Evolutionary conservation across 225 moss, liverwort and hornwort genomes (phyloP), one percentile per base, ranked within the genome.

Genomic region (Climacium dendroides): DNA sequence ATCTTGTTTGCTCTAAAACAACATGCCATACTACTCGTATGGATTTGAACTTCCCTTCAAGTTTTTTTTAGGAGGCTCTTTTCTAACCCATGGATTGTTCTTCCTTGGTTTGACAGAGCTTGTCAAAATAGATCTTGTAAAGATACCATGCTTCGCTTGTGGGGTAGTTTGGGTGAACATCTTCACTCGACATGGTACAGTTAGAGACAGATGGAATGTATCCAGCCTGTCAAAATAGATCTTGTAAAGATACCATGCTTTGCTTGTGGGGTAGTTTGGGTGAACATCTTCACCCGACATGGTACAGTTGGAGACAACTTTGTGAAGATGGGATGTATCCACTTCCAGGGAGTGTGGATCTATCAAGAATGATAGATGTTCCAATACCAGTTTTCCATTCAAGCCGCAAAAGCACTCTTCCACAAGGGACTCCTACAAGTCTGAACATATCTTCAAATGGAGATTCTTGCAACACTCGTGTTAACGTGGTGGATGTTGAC

Each of bases 361-460:
- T 66, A 11, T 87, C 86, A 71, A 87, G 73, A 69, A 79, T 71
- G 85, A 76, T 74, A 47, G 93, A 91, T 25, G 90, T 41, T 76
- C 80, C 83, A 57, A 55, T 11, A 69, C 80, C 85, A 15, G 55
- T 52, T 53, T 66, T 93, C 98, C 98, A 98, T 71, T 94, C 91
- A 75, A 98, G 88, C 30, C 90, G 90, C 81, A 97, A 58, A 67
- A 89, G 93, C 52, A 97, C 35, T 87, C 74, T 87, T 43, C 98
- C 98, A 81, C 94, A 90, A 28, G 92, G 89, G 47, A 97, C 95
- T 71, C 96, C 98, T 65, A 90, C 88, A 41, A 98, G 94, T 85
- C 88, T 93, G 84, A 95, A 95, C 75, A 88, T 88, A n/a, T 84
- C 92, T 89, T 91, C 90, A 50, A 90, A 90, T 32, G 88, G 89